phyloP scores from a whole-genome alignment of 805 yeast genomes.

The Ogataea haglerorum region DNA sequence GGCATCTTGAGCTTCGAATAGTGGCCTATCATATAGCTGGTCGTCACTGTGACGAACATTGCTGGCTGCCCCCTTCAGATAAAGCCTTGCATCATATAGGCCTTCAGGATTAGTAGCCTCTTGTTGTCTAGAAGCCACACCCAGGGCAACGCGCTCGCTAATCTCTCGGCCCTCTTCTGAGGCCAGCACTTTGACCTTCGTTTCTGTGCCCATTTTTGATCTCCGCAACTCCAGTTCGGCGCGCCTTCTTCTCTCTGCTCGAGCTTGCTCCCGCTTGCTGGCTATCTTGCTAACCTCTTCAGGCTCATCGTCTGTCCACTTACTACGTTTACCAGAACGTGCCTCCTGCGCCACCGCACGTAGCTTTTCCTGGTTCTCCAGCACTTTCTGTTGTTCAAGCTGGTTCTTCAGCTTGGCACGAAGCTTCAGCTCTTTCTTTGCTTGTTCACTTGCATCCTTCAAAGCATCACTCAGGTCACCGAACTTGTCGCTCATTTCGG shows the following conservation, averaged over 20 bases:
- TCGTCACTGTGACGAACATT: slow-evolving; percentile 39
- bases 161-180: slow-evolving; percentile 48
- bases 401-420: slow-evolving; percentile 48
- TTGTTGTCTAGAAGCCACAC: slow-evolving; percentile 30
- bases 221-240: slow-evolving; percentile 46
- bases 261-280: slow-evolving; percentile 35
- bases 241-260: slow-evolving; percentile 43
- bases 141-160: slow-evolving; percentile 53
- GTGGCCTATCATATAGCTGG: slow-evolving; percentile 55
- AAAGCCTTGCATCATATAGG: slow-evolving; percentile 59
- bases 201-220: slow-evolving; percentile 44
- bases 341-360: slow-evolving; percentile 48
- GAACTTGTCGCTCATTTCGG: slow-evolving; percentile 53
- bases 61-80: slow-evolving; percentile 40
- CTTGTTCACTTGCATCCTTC: slow-evolving; percentile 60
- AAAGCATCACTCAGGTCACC: slow-evolving; percentile 67
- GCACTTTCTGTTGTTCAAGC: slow-evolving; percentile 47
- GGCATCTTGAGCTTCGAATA: slow-evolving; percentile 52
- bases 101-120: slow-evolving; percentile 33
- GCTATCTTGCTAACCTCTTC: slow-evolving; percentile 23
- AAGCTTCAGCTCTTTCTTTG: slow-evolving; percentile 52
- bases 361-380: slow-evolving; percentile 49
- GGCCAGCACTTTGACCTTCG: slow-evolving; percentile 41
- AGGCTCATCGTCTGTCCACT: slow-evolving; percentile 18
- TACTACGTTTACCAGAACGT: slow-evolving; percentile 26